Percentiles rank a stretch among this genome's conserved stretches.
Conservation (phyloP, 305 asterid species). For the Rubia tinctorum region DNA sequence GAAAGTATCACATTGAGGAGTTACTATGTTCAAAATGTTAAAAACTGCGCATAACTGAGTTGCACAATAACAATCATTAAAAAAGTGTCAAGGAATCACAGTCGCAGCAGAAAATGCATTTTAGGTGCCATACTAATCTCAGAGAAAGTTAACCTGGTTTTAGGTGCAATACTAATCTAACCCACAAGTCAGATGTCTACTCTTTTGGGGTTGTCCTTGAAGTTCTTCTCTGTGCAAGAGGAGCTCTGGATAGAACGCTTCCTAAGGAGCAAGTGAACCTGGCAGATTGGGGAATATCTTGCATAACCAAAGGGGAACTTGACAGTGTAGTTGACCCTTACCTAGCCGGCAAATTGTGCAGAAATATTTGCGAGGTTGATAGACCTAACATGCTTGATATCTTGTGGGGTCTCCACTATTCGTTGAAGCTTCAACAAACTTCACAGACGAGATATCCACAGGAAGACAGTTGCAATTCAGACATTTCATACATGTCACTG, state of each 20-base stretch:
- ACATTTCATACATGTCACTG: neutral
- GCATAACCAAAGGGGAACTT: neutral
- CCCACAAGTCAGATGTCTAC: constrained; percentile 1
- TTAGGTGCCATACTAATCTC: no score
- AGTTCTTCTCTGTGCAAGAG: neutral
- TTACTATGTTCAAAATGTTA: no score
- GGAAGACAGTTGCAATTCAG: neutral
- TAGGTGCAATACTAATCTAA: neutral
- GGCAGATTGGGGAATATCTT: neutral
- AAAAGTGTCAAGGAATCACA: no score
- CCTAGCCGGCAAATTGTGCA: neutral
- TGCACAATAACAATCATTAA: no score
- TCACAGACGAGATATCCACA: neutral
- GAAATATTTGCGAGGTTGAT: neutral
- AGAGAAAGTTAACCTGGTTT: no score
- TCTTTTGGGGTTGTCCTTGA: constrained; percentile 1
- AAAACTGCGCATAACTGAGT: no score
- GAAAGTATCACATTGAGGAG: no score
- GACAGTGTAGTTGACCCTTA: neutral
- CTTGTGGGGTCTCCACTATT: neutral
- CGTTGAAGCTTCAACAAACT: neutral
- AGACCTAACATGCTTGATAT: neutral
- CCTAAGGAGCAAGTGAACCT: neutral
- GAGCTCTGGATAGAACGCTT: neutral
- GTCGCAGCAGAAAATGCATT: no score